Conservation (phyloP, 2,329 filamentous ascomycete genomes). For the Aspergillus brasiliensis region DNA sequence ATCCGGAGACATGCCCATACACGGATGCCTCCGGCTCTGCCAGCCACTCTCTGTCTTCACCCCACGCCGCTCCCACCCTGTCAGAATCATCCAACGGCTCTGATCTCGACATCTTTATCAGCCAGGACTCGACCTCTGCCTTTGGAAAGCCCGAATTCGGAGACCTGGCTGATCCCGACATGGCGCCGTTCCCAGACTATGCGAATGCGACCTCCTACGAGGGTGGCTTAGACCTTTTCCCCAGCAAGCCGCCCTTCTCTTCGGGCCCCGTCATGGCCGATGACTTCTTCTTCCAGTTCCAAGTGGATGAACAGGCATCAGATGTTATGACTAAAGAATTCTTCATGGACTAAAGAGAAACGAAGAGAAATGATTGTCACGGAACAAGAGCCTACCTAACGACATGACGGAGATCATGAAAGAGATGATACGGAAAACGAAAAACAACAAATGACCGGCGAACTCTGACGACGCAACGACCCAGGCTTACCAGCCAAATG, state of each 20-base stretch:
- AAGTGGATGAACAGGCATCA: slow-evolving; percentile 35
- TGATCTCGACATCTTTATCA: slow-evolving; percentile 46
- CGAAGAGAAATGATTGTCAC: too few relatives aligned
- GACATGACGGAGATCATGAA: background rate
- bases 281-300: slow-evolving; percentile 43
- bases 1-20: slow-evolving; percentile 33
- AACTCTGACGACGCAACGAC: slow-evolving; percentile 22
- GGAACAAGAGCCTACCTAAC: background rate
- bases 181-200: slow-evolving; percentile 40
- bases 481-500: slow-evolving; percentile 18
- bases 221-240: slow-evolving; percentile 34
- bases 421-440: slow-evolving; percentile 1
- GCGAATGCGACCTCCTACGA: slow-evolving; percentile 37
- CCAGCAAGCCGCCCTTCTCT: slow-evolving; percentile 34
- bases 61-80: slow-evolving; percentile 39
- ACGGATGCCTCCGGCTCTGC: slow-evolving; percentile 32
- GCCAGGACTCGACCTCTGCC: slow-evolving; percentile 32
- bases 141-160: slow-evolving; percentile 35
- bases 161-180: slow-evolving; percentile 30
- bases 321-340: slow-evolving; percentile 28
- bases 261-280: slow-evolving; percentile 28
- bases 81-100: slow-evolving; percentile 37
- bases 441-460: slow-evolving; percentile 7
- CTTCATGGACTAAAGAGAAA: slow-evolving; percentile 24
- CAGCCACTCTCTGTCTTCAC: slow-evolving; percentile 38